Percentiles rank a stretch among this genome's conserved stretches.
Evolutionary conservation across 179 eudicot species (phyloP).

Genomic region (Spergularia azorica): DNA sequence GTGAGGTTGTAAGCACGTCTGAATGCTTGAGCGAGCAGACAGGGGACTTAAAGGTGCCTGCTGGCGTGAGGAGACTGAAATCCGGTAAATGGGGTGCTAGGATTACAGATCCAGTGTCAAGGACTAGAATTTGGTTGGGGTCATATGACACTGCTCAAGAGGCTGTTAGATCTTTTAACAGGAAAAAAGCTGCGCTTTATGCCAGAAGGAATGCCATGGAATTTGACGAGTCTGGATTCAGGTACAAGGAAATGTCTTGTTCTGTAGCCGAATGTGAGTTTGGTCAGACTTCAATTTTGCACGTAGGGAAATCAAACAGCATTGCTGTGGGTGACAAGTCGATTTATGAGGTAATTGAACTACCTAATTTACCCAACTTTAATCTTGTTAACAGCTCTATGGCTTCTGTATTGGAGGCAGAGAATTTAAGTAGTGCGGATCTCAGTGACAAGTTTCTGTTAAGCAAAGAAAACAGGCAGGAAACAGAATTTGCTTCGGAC

Average conservation of each 20-base stretch:
- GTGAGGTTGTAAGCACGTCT: too few relatives aligned
- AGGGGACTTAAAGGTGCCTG: neutral
- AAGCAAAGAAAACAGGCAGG: too few relatives aligned
- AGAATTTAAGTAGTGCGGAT: too few relatives aligned
- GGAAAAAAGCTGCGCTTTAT: too few relatives aligned
- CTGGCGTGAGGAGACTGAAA: conserved; percentile 29
- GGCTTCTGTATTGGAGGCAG: too few relatives aligned
- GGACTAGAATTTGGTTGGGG: conserved; percentile 21
- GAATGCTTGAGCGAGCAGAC: too few relatives aligned
- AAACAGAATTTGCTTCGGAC: neutral
- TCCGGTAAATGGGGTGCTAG: conserved; percentile 35
- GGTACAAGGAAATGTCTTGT: neutral
- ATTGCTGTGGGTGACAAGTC: neutral
- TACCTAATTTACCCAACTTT: too few relatives aligned
- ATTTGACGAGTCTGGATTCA: conserved; percentile 3
- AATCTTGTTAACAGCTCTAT: too few relatives aligned
- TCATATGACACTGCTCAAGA: conserved; percentile 29
- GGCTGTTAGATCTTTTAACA: conserved; percentile 18
- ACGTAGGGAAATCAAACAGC: conserved; percentile 10
- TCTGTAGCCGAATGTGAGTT: neutral
- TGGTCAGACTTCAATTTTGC: conserved; percentile 27
- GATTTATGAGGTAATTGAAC: neutral
- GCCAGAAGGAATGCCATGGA: neutral
- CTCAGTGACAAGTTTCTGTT: too few relatives aligned
- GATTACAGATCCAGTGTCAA: conserved; percentile 19